phyloP scores from a whole-genome alignment of 2,329 filamentous ascomycete species.

The Hypoxylon sp. region DNA sequence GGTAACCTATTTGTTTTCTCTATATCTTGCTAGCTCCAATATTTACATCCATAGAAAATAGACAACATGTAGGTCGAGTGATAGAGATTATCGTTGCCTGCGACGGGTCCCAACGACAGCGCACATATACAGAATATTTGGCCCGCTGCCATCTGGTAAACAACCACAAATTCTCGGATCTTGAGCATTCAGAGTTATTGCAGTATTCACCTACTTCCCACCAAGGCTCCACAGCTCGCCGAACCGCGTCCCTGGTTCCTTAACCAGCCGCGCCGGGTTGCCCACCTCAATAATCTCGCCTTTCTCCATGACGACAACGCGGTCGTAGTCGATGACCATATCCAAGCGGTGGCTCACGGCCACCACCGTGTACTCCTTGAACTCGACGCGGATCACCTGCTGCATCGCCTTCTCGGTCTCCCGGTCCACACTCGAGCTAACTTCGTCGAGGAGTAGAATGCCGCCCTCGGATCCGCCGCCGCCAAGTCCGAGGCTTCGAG shows the following conservation, averaged over 20 bases:
- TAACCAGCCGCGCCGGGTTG: slow-evolving; percentile 42
- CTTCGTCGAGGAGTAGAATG: slow-evolving; percentile 51
- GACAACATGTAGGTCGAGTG: too few species aligned
- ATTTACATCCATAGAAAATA: too few species aligned
- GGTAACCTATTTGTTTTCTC: too few species aligned
- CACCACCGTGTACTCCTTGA: slow-evolving; percentile 61
- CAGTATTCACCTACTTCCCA: slow-evolving; percentile 35
- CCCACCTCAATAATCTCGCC: slow-evolving; percentile 59
- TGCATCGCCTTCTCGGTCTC: slow-evolving; percentile 49
- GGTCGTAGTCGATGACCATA: slow-evolving; percentile 62
- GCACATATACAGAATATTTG: neutral
- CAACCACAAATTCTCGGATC: neutral
- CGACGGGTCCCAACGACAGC: neutral
- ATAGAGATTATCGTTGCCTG: too few species aligned
- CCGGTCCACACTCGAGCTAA: slow-evolving; percentile 50
- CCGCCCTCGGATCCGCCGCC: slow-evolving; percentile 45
- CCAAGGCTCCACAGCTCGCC: slow-evolving; percentile 39
- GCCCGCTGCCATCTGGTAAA: neutral
- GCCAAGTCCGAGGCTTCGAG: slow-evolving; percentile 40
- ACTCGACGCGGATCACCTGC: slow-evolving; percentile 45
- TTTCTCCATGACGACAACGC: slow-evolving; percentile 61
- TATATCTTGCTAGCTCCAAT: too few species aligned
- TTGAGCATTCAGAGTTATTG: neutral
- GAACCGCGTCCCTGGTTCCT: slow-evolving; percentile 40
- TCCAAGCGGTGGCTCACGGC: slow-evolving; percentile 51